phyloP scores from a whole-genome alignment of 225 moss, liverwort and hornwort genomes.

The Takakia lepidozioides region DNA sequence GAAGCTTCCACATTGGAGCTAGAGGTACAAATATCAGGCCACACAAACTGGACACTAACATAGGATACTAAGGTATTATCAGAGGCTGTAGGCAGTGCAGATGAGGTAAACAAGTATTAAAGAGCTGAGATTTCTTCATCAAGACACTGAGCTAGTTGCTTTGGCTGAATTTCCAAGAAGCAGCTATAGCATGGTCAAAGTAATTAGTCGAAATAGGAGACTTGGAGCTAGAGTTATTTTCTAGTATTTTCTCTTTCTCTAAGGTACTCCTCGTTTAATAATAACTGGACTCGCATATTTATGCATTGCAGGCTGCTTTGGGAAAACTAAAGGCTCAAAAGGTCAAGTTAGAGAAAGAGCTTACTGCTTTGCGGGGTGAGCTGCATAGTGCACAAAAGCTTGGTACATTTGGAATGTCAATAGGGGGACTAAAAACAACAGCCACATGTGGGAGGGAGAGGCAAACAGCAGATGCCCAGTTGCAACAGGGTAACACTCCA shows the following conservation, averaged over 20 bases:
- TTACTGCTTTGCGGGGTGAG: constrained; percentile 16
- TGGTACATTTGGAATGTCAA: constrained; percentile 11
- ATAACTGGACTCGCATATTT: not conserved
- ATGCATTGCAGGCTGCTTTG: constrained; percentile 19
- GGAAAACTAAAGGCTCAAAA: constrained; percentile 26
- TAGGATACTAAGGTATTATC: too few species aligned
- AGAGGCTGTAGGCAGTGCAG: not conserved
- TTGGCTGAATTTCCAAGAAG: too few species aligned
- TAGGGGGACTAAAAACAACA: constrained; percentile 26
- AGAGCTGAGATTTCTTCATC: not conserved
- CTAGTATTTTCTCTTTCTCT: not conserved
- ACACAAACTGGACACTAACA: too few species aligned
- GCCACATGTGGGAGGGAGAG: constrained; percentile 17
- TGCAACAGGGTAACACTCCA: constrained; percentile 21
- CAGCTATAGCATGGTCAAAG: too few species aligned
- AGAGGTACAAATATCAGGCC: constrained; percentile 19
- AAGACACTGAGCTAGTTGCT: not conserved
- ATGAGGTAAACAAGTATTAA: not conserved
- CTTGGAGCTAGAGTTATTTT: too few species aligned
- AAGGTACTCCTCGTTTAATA: not conserved
- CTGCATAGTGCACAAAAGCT: constrained; percentile 20
- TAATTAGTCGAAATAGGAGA: too few species aligned
- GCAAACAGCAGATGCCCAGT: constrained; percentile 15
- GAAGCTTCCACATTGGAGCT: constrained; percentile 24
- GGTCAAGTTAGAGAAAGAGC: constrained; percentile 20